These are phyloP conservation scores for Cladophialophora yegresii DNA, from an alignment of 2,329 filamentous ascomycete species.

Conservation along the genomic window DNA sequence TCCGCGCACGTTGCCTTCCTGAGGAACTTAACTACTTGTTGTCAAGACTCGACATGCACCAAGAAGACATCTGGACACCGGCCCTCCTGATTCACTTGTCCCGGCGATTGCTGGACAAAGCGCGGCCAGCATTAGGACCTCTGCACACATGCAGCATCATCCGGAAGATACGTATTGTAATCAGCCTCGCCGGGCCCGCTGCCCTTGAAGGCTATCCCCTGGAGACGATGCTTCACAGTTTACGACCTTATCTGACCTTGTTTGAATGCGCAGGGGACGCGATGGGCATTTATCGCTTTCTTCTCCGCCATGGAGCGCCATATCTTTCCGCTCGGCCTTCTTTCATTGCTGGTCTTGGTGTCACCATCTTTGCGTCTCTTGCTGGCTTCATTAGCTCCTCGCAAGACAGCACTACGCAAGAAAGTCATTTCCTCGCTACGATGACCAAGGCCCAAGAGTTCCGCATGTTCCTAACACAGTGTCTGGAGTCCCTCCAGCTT, in stretches of 20 bases:
- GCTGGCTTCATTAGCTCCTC: slow-evolving; percentile 72
- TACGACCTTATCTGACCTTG: slow-evolving; percentile 77
- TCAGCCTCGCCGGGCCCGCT: slow-evolving; percentile 72
- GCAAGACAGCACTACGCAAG: slow-evolving; percentile 79
- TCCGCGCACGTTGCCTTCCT: slow-evolving; percentile 74
- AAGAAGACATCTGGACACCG: slow-evolving; percentile 71
- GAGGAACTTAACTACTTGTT: slow-evolving; percentile 79
- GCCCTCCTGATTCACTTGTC: slow-evolving; percentile 72
- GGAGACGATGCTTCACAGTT: slow-evolving; percentile 83
- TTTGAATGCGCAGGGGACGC: slow-evolving; percentile 88
- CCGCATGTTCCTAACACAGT: slow-evolving; percentile 73
- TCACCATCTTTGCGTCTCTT: slow-evolving; percentile 78
- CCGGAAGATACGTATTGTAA: slow-evolving; percentile 78
- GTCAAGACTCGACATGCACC: slow-evolving; percentile 66
- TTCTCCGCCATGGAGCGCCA: slow-evolving; percentile 67
- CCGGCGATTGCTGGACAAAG: slow-evolving; percentile 74
- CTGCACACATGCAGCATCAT: slow-evolving; percentile 84
- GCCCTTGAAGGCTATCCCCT: slow-evolving; percentile 79
- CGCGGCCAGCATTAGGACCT: slow-evolving; percentile 80
- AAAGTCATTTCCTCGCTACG: slow-evolving; percentile 76
- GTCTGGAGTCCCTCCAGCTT: slow-evolving; percentile 65
- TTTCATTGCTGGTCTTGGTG: slow-evolving; percentile 76
- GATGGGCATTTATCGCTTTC: slow-evolving; percentile 80
- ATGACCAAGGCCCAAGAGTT: slow-evolving; percentile 75
- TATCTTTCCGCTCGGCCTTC: slow-evolving; percentile 68